These are phyloP conservation scores for Colletotrichum eremochloae DNA, from an alignment of 2,329 filamentous ascomycete genomes.

Conservation along the genomic window DNA sequence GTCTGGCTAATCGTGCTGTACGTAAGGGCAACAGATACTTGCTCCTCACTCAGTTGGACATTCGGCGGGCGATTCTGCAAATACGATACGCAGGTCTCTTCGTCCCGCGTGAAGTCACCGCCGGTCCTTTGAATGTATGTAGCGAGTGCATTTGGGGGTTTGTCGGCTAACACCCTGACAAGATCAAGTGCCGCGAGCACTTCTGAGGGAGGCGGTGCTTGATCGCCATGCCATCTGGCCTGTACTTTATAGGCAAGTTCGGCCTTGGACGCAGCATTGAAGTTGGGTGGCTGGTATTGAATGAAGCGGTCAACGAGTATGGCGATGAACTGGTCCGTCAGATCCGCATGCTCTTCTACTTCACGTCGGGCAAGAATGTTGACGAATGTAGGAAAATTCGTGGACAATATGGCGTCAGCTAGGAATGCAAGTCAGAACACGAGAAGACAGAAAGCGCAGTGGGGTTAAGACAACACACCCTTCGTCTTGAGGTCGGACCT, in stretches of 20 bases:
- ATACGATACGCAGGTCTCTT: constrained; percentile 73
- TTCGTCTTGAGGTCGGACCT: constrained; percentile 89
- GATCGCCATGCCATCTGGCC: constrained; percentile 76
- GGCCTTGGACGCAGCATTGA: constrained; percentile 80
- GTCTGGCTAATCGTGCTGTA: constrained; percentile 72
- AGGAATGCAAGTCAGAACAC: constrained; percentile 58
- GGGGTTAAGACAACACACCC: constrained; percentile 67
- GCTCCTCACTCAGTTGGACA: constrained; percentile 80
- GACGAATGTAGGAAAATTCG: constrained; percentile 82
- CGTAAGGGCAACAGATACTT: constrained; percentile 84
- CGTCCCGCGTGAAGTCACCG: constrained; percentile 78
- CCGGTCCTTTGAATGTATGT: constrained; percentile 82
- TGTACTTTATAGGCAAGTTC: constrained; percentile 77
- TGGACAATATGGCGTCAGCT: constrained; percentile 93
- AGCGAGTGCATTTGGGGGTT: constrained; percentile 68
- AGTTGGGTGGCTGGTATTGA: constrained; percentile 87
- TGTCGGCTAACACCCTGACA: constrained; percentile 73
- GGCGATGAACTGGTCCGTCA: constrained; percentile 79
- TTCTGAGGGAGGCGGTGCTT: constrained; percentile 73
- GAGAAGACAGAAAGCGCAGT: constrained; percentile 47
- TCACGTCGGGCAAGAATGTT: constrained; percentile 78
- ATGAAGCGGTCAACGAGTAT: constrained; percentile 88
- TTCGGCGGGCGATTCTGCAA: constrained; percentile 66
- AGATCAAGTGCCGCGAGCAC: constrained; percentile 80
- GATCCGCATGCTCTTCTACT: constrained; percentile 73